A percentile compares a stretch with the other conserved stretches of the same genome.
phyloP scores from a whole-genome alignment of 2,329 filamentous ascomycete species.

The Phialemonium atrogriseum region DNA sequence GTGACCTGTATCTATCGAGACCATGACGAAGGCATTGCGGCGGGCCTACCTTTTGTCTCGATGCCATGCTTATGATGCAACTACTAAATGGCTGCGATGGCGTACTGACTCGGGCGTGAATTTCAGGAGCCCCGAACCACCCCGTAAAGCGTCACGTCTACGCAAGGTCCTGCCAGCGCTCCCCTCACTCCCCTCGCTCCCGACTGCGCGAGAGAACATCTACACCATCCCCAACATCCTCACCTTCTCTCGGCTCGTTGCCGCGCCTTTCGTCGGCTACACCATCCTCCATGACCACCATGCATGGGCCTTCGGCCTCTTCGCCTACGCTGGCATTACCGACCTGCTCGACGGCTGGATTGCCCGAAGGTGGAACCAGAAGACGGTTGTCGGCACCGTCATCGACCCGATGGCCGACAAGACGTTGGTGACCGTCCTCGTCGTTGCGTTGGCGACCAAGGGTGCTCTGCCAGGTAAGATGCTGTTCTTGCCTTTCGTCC shows the following conservation, averaged over 20 bases:
- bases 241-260: slow-evolving; percentile 75
- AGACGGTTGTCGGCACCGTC: slow-evolving; percentile 90
- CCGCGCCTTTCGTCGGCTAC: slow-evolving; percentile 81
- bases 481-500: too few species aligned
- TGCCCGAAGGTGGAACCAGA: slow-evolving; percentile 75
- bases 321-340: slow-evolving; percentile 84
- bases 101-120: too few species aligned
- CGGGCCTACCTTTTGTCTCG: too few species aligned
- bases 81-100: too few species aligned
- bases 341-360: slow-evolving; percentile 94
- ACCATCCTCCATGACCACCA: slow-evolving; percentile 79
- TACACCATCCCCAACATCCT: slow-evolving; percentile 94
- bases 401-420: slow-evolving; percentile 98
- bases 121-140: not conserved
- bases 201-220: slow-evolving; percentile 70
- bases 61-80: too few species aligned
- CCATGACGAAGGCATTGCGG: too few species aligned
- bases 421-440: slow-evolving; percentile 86
- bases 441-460: slow-evolving; percentile 75
- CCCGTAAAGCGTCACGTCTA: slow-evolving; percentile 8
- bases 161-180: slow-evolving; percentile 18
- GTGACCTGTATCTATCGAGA: too few species aligned
- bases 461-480: slow-evolving; percentile 71
- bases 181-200: too few species aligned
- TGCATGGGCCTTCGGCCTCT: slow-evolving; percentile 71